Base-by-base conservation (phyloP, 2,329 filamentous ascomycete genomes). In the Sporothrix schenckii region DNA sequence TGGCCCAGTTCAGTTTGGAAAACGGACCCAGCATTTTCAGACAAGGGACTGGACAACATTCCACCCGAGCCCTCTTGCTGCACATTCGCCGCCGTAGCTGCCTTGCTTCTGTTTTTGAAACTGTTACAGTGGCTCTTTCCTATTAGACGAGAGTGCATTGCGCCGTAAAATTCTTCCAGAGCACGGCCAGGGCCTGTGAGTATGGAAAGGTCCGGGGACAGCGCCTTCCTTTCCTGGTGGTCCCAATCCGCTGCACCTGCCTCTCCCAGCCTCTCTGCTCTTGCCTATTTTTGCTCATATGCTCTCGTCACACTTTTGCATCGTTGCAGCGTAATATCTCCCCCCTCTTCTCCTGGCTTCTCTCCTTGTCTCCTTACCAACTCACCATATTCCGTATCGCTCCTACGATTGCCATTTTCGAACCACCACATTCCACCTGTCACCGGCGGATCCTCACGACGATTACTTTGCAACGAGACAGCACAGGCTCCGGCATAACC, bases 231-330 rank as follows among this genome's bases (percentile, higher is more conserved):
- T 68, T 54, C 50, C n/a, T 24, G 61, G 58, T 27, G 27, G 27
- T 44, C 41, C 34, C 6, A 7, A 13, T 52, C 70, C 66, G 53
- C 54, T 58, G 53, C 61, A 56, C 69, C 41, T 65, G 19, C 69
- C 65, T 63, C 54, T 68, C 65, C 69, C 69, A 70, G 69, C 69
- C 69, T 70, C 65, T 70, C 39, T 44, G 52, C 69, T 61, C 69
- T 67, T 41, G 53, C 44, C 53, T 58, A 16, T 70, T 66, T 52
- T 70, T 67, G 39, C 21, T 44, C 24, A 49, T 21, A 52, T 34
- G 21, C 54, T 47, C 56, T 49, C 65, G 11, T 34, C 34, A 24
- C 21, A 24, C 61, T 61, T 47, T 54, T 68, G 49, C 65, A 70
- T 68, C 47, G 65, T 34, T 68, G 65, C 63, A 53, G 53, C 69